Evolutionary conservation across 1,284 basidiomycete genomes (phyloP).

Genomic region (Heterobasidion occidentale): DNA sequence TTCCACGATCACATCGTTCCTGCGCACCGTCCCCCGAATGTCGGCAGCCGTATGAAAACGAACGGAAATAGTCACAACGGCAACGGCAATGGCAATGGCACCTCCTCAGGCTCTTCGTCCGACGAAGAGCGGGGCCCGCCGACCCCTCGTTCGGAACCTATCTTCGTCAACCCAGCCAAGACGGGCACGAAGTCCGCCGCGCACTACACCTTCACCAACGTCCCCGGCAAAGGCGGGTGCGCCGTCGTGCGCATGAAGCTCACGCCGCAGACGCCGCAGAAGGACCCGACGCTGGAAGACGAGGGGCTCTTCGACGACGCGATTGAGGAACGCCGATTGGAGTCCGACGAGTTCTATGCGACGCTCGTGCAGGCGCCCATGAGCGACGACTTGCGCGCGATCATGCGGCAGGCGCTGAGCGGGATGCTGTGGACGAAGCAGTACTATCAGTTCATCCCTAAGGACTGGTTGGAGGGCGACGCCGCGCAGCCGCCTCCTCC

Average conservation of each 20-base stretch:
- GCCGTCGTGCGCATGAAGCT: constrained; percentile 94
- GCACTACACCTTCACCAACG: constrained; percentile 83
- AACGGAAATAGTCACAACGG: constrained; percentile 25
- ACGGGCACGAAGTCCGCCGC: constrained; percentile 90
- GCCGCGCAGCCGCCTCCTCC: constrained; percentile 93
- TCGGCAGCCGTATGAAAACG: constrained; percentile 32
- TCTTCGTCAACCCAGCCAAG: constrained; percentile 83
- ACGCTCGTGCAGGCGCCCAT: constrained; percentile 75
- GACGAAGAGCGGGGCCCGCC: constrained; percentile 29
- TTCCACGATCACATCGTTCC: constrained; percentile 97
- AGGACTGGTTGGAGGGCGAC: constrained; percentile 94
- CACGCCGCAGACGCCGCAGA: constrained; percentile 68
- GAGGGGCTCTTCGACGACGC: constrained; percentile 87
- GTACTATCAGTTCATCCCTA: constrained; percentile 93
- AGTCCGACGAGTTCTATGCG: constrained; percentile 95
- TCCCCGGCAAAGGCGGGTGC: constrained; percentile 89
- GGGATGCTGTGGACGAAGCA: constrained; percentile 99
- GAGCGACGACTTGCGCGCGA: constrained; percentile 88
- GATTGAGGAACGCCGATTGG: constrained; percentile 82
- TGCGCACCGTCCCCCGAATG: constrained; percentile 60
- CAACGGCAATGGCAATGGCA: not conserved
- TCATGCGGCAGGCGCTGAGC: constrained; percentile 94
- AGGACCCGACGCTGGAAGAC: constrained; percentile 79
- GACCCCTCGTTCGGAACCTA: constrained; percentile 43
- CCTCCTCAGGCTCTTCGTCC: constrained; percentile 15